Evolutionary conservation across 2,329 filamentous ascomycete genomes (phyloP).

Genomic region (Pseudogymnoascus sp.): DNA sequence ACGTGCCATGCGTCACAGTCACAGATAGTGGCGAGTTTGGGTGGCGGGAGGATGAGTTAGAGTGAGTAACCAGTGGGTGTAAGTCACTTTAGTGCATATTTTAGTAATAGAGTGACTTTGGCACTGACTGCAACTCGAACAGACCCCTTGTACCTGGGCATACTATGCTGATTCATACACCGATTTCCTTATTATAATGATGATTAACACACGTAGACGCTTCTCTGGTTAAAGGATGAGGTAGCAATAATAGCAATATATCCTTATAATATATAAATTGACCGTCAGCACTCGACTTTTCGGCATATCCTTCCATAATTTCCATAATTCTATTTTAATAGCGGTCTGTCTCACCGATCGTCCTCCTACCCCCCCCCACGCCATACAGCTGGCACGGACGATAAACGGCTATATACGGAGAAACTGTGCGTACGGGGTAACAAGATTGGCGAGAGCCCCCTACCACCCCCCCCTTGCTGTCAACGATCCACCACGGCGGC

Average conservation of each 20-base stretch:
- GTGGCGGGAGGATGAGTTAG: neutral
- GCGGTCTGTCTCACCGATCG: neutral
- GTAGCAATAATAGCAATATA: neutral
- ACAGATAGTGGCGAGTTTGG: neutral
- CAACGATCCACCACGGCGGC: constrained; percentile 31
- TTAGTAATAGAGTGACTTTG: neutral
- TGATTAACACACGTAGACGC: neutral
- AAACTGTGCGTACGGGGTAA: neutral
- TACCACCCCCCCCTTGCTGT: neutral
- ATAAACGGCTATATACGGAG: neutral
- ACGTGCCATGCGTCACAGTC: neutral
- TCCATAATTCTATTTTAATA: neutral
- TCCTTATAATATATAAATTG: neutral
- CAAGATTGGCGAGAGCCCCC: neutral
- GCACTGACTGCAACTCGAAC: neutral
- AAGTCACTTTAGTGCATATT: neutral
- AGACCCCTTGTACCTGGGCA: neutral
- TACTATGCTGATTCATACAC: neutral
- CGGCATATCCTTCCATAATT: neutral
- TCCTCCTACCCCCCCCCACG: neutral
- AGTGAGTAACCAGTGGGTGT: neutral
- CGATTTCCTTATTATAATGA: neutral
- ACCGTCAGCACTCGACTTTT: neutral
- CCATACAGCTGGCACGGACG: neutral
- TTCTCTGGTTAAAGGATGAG: neutral